Evolutionary conservation across 768 basidiomycete species (phyloP).

Genomic region (Ramaria sp.): DNA sequence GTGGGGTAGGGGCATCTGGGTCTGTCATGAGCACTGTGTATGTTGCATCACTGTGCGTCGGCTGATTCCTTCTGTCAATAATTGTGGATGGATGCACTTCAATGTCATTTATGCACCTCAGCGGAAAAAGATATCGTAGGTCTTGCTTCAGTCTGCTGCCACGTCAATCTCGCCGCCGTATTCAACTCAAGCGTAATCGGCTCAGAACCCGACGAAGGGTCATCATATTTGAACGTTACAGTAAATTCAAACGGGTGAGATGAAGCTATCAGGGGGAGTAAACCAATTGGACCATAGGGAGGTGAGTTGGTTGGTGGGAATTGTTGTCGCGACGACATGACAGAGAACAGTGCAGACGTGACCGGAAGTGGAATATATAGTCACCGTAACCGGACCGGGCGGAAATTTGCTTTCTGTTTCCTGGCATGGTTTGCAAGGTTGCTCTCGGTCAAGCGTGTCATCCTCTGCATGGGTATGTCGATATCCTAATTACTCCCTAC

Average conservation of each 20-base stretch:
- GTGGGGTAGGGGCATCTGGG: background rate
- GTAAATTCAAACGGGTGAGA: background rate
- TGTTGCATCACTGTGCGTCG: background rate
- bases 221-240: background rate
- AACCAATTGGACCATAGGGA: background rate
- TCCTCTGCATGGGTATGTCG: no score
- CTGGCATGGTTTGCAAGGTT: no score
- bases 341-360: background rate
- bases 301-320: background rate
- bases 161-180: background rate
- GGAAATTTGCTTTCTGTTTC: no score
- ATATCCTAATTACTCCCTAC: no score
- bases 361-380: no score
- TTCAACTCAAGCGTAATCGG: background rate
- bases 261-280: background rate
- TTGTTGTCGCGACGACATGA: background rate
- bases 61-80: background rate
- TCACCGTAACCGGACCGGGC: no score
- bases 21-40: conserved; percentile 3
- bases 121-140: background rate
- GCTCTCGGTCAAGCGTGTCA: no score
- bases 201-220: background rate
- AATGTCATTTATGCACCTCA: background rate
- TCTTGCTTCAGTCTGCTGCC: background rate
- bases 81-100: background rate